Evolutionary conservation across 768 basidiomycete genomes (phyloP).

Genomic region (Mycena leptocephala): DNA sequence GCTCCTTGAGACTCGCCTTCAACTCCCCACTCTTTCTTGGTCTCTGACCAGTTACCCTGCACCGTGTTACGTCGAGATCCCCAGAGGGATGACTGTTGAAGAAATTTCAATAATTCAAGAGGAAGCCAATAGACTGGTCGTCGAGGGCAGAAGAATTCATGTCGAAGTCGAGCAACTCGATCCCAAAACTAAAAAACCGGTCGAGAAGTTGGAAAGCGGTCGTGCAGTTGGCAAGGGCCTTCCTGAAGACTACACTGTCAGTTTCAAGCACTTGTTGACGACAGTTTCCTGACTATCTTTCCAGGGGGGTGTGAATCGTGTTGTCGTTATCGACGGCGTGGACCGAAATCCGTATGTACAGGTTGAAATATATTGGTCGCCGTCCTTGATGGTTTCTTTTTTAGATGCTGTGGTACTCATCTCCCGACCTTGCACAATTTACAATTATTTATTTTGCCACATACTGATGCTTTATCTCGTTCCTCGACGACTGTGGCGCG

Average conservation of each 20-base stretch:
- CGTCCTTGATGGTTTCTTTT: slow-evolving; percentile 30
- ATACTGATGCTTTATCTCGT: slow-evolving; percentile 78
- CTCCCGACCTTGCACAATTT: slow-evolving; percentile 83
- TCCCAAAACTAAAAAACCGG: slow-evolving; percentile 49
- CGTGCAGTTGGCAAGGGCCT: slow-evolving; percentile 72
- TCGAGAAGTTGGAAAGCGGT: slow-evolving; percentile 60
- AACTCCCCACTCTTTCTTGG: slow-evolving; percentile 86
- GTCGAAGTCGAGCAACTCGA: slow-evolving; percentile 85
- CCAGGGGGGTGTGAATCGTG: slow-evolving; percentile 79
- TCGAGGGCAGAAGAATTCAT: slow-evolving; percentile 77
- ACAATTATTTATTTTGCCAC: slow-evolving; percentile 79
- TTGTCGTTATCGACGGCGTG: slow-evolving; percentile 86
- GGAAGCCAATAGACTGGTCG: slow-evolving; percentile 78
- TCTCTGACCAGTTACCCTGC: slow-evolving; percentile 79
- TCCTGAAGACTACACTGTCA: slow-evolving; percentile 76
- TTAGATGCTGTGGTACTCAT: slow-evolving; percentile 89
- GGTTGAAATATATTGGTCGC: slow-evolving; percentile 3
- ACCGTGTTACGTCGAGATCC: slow-evolving; percentile 85
- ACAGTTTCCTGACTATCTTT: not conserved
- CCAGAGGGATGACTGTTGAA: slow-evolving; percentile 74
- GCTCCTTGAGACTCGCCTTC: slow-evolving; percentile 75
- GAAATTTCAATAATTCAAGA: slow-evolving; percentile 77
- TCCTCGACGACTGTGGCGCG: slow-evolving; percentile 77
- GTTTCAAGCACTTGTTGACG: not conserved
- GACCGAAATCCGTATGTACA: slow-evolving; percentile 83